phyloP scores from a whole-genome alignment of 75 land plant genomes.

The Pinus tabuliformis region DNA sequence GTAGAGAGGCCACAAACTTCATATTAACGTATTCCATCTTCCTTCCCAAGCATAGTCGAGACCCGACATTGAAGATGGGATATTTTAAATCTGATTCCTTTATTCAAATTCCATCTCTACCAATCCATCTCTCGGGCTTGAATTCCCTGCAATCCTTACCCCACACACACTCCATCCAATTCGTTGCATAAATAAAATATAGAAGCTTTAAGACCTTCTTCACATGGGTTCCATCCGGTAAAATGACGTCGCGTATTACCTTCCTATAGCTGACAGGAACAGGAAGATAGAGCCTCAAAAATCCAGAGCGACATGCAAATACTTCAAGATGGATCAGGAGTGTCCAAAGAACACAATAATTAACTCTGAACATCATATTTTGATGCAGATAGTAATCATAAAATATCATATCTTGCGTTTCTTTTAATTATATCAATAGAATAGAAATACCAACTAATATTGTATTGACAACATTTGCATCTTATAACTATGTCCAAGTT shows the following conservation, averaged over 20 bases:
- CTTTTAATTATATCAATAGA: too few relatives aligned
- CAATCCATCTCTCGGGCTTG: conserved; percentile 24
- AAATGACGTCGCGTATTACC: not conserved
- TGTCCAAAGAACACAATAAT: too few relatives aligned
- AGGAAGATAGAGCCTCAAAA: conserved; percentile 13
- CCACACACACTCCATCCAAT: conserved; percentile 25
- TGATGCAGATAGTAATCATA: too few relatives aligned
- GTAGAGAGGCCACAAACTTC: conserved; percentile 20
- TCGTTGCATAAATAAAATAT: conserved; percentile 9
- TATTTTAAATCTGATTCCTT: conserved; percentile 26
- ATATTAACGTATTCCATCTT: conserved; percentile 25
- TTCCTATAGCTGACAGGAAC: not conserved
- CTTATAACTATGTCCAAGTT: too few relatives aligned
- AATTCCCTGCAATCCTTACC: conserved; percentile 20
- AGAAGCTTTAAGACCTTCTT: conserved; percentile 5
- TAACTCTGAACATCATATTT: too few relatives aligned
- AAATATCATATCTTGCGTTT: too few relatives aligned
- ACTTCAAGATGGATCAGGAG: not conserved
- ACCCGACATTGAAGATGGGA: conserved; percentile 29
- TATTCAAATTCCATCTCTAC: conserved; percentile 3
- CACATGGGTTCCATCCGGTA: conserved; percentile 15
- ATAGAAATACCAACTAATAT: too few relatives aligned
- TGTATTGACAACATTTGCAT: too few relatives aligned
- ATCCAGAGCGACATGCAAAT: conserved; percentile 18
- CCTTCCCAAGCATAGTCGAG: conserved; percentile 32